Conservation (phyloP, 805 yeast genomes). For the Cephaloascus albidus region DNA sequence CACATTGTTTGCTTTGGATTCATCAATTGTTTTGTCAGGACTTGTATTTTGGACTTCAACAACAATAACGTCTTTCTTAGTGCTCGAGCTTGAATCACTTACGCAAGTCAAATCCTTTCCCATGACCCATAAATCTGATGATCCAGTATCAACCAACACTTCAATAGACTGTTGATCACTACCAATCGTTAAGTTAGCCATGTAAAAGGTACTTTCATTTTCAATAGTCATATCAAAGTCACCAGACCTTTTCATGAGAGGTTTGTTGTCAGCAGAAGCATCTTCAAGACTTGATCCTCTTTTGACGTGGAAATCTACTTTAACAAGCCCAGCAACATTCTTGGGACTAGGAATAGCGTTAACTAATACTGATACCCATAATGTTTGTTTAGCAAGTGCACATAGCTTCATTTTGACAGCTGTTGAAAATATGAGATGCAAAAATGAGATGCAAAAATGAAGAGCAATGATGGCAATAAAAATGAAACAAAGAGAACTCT, state of each 20-base stretch:
- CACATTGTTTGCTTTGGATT: no score
- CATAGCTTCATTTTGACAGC: no score
- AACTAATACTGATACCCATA: no score
- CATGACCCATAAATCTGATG: slow-evolving; percentile 64
- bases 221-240: slow-evolving; percentile 20
- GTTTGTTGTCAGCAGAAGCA: slow-evolving; percentile 1
- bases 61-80: neutral
- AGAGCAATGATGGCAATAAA: no score
- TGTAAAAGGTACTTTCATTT: slow-evolving; percentile 34
- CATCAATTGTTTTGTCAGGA: neutral
- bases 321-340: neutral
- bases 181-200: slow-evolving; percentile 41
- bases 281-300: slow-evolving; percentile 3
- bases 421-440: no score
- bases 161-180: slow-evolving; percentile 45
- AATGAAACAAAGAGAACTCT: no score
- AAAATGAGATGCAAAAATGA: no score
- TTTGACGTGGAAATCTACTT: slow-evolving; percentile 5
- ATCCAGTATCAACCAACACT: slow-evolving; percentile 67
- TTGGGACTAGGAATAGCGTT: neutral
- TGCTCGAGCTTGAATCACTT: neutral
- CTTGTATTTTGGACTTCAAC: no score
- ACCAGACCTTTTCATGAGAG: slow-evolving; percentile 10
- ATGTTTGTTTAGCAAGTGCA: no score
- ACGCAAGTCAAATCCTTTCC: slow-evolving; percentile 14